These are phyloP conservation scores for Exophiala viscosa DNA, from an alignment of 2,329 filamentous ascomycete species.

Conservation along the genomic window DNA sequence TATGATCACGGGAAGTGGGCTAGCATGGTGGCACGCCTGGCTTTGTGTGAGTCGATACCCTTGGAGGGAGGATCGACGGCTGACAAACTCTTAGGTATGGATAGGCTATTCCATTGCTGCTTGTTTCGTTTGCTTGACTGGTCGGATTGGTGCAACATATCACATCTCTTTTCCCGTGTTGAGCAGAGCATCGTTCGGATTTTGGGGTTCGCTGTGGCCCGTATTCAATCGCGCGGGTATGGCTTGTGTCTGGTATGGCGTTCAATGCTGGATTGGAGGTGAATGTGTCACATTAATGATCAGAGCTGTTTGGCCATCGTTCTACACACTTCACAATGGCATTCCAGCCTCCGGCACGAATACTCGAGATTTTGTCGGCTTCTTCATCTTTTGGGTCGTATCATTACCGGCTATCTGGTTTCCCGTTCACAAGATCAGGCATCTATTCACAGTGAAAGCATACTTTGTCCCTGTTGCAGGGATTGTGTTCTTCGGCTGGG, in stretches of 20 bases:
- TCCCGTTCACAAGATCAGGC: conserved; percentile 48
- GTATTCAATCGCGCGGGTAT: conserved; percentile 78
- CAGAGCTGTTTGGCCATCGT: conserved; percentile 32
- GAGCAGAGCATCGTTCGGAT: conserved; percentile 33
- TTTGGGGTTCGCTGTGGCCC: conserved; percentile 68
- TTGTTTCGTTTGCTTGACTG: conserved; percentile 36
- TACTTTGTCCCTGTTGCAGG: conserved; percentile 79
- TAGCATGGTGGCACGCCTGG: conserved; percentile 42
- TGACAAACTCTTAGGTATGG: conserved; percentile 27
- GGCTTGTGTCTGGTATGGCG: conserved; percentile 43
- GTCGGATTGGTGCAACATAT: conserved; percentile 39
- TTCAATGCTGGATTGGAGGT: conserved; percentile 40
- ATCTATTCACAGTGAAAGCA: conserved; percentile 87
- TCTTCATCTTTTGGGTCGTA: conserved; percentile 34
- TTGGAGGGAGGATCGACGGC: background rate
- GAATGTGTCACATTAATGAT: conserved; percentile 35
- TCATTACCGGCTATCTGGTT: conserved; percentile 30
- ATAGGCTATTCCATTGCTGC: conserved; percentile 39
- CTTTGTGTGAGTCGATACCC: conserved; percentile 28
- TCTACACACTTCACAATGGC: conserved; percentile 57
- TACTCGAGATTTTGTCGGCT: conserved; percentile 48
- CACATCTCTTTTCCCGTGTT: conserved; percentile 46
- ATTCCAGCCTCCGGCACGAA: conserved; percentile 67
- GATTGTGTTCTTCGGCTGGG: conserved; percentile 83
- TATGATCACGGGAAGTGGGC: conserved; percentile 43